Conservation (phyloP, 768 basidiomycete species). For the Paxillus ammoniavirescens region DNA sequence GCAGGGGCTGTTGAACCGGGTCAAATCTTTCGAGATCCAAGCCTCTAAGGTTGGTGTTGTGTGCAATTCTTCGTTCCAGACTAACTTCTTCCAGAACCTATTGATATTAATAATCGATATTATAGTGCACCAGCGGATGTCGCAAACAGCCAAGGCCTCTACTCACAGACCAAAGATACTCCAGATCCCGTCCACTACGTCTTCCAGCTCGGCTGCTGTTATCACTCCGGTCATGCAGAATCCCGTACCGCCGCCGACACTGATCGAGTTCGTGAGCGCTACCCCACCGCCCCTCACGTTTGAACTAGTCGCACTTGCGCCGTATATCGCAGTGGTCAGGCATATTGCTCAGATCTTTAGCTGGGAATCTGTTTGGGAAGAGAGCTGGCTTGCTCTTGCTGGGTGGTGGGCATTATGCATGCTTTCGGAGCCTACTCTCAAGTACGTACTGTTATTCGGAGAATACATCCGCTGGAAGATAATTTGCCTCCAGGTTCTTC, state of each 20-base stretch:
- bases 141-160: not conserved
- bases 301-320: slow-evolving; percentile 61
- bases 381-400: slow-evolving; percentile 65
- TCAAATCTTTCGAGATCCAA: not conserved
- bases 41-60: not conserved
- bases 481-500: slow-evolving; percentile 43
- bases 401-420: slow-evolving; percentile 80
- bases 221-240: not conserved
- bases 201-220: slow-evolving; percentile 1
- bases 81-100: not conserved
- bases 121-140: not conserved
- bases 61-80: not conserved
- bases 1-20: not conserved
- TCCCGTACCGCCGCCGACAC: slow-evolving; percentile 5
- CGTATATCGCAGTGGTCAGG: slow-evolving; percentile 45
- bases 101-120: not conserved
- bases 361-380: slow-evolving; percentile 59
- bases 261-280: slow-evolving; percentile 50
- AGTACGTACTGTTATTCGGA: slow-evolving; percentile 34
- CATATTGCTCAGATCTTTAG: slow-evolving; percentile 46
- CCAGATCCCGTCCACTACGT: slow-evolving; percentile 9
- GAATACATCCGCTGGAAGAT: no score
- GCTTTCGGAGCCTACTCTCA: slow-evolving; percentile 48
- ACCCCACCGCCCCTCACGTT: slow-evolving; percentile 63
- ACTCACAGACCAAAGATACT: slow-evolving; percentile 12